Evolutionary conservation across 257 asterid genomes (phyloP).

Genomic region (Nicotiana attenuata): DNA sequence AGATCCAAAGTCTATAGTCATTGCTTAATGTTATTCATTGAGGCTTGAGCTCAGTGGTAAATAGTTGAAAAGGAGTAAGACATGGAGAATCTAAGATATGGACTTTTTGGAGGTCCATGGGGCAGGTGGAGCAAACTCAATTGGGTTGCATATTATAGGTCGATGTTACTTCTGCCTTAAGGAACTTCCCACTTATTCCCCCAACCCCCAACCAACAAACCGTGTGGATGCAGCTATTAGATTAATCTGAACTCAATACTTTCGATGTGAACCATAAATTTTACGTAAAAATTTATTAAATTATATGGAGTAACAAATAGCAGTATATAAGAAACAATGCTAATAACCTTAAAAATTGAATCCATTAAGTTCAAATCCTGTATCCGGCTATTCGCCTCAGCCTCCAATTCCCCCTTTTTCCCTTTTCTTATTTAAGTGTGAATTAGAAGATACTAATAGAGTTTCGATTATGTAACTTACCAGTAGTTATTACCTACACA

Average conservation of each 20-base stretch:
- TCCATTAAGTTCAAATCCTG: rapidly evolving
- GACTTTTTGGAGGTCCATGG: conserved; percentile 17
- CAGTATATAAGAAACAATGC: too few relatives aligned
- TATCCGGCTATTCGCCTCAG: too few relatives aligned
- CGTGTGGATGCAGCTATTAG: too few relatives aligned
- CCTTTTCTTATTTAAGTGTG: not conserved
- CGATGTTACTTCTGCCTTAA: not conserved
- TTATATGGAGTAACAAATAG: too few relatives aligned
- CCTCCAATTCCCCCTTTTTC: too few relatives aligned
- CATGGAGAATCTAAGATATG: conserved; percentile 40
- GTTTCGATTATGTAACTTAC: not conserved
- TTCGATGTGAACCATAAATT: too few relatives aligned
- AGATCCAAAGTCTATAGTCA: not conserved
- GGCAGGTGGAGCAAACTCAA: not conserved
- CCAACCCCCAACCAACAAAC: too few relatives aligned
- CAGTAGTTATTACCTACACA: not conserved
- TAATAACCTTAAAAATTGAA: too few relatives aligned
- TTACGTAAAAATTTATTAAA: too few relatives aligned
- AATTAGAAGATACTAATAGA: too few relatives aligned
- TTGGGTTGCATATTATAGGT: not conserved
- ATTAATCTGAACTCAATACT: too few relatives aligned
- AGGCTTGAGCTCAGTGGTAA: not conserved
- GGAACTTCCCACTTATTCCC: not conserved
- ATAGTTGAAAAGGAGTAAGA: conserved; percentile 23
- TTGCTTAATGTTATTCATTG: not conserved